A percentile compares a stretch with the other conserved stretches of the same genome.
Conservation (phyloP, 306 rosid genomes). For the Neltuma alba region DNA sequence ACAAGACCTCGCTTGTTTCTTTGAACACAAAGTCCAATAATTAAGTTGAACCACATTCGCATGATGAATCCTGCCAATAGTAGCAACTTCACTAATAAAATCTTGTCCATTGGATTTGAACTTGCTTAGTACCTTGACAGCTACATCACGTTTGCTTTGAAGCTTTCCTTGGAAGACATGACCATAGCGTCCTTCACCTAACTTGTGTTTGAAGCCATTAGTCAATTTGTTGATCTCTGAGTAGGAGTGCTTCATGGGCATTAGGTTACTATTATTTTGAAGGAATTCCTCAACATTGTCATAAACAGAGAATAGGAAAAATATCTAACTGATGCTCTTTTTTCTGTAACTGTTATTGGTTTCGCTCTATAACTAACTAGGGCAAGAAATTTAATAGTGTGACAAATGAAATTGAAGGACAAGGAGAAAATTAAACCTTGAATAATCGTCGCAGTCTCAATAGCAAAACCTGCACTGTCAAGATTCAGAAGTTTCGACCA, state of each 20-base stretch:
- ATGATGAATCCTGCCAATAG: neutral
- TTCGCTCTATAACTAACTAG: too few species aligned
- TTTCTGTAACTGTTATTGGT: too few species aligned
- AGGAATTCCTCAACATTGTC: slow-evolving; percentile 21
- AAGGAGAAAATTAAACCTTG: too few species aligned
- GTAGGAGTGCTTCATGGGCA: slow-evolving; percentile 25
- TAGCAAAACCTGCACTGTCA: too few species aligned
- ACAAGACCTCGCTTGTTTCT: neutral
- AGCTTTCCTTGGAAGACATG: neutral
- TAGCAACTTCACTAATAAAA: neutral
- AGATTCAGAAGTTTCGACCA: too few species aligned
- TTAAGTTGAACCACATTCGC: neutral
- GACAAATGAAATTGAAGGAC: too few species aligned
- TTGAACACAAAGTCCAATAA: neutral
- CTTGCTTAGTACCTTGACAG: neutral
- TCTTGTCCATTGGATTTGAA: neutral
- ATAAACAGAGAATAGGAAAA: too few species aligned
- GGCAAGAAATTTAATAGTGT: too few species aligned
- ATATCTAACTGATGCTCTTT: too few species aligned
- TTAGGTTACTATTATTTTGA: neutral
- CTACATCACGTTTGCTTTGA: neutral
- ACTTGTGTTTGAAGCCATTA: slow-evolving; percentile 12
- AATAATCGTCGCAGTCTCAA: too few species aligned
- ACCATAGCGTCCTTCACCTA: neutral
- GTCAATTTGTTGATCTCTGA: slow-evolving; percentile 25